Base-by-base conservation (phyloP, 306 rosid genomes). In the Malus fusca region DNA sequence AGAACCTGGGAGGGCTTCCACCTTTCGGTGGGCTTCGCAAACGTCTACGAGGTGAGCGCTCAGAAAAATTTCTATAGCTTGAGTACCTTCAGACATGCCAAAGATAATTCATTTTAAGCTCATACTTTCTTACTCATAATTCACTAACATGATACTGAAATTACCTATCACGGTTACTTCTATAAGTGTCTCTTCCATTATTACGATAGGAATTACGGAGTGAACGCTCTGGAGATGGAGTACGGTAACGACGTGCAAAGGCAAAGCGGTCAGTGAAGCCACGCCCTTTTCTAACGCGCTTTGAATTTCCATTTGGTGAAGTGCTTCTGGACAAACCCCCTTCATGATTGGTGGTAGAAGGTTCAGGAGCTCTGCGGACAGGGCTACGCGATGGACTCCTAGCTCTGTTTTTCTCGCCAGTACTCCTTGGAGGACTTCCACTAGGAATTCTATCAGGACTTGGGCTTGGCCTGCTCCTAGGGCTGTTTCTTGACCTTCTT, bases 261-360 rank as follows among this genome's bases (percentile, higher is more conserved):
- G 97, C 85, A 79, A 83, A 96, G 68, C 89, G 97, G 40, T 92
- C 96, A 63, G 97, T 96, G 80, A 96, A 96, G 78, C 99, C 99
- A 35, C 99, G 98, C 17, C 99, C 99, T 88, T 92, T 96, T 73
- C 96, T 90, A 62, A 92, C 69, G 26, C 98, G 98, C 88, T 89
- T 92, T 70, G 93, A 87, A 76, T 77, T 48, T 72, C 92, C 97
- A 88, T 88, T 81, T 77, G 97, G 97, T 44, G 97, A 88, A 69
- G 88, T 91, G 82, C 93, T 92, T 85, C 91, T 92, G 42, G 93
- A 83, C 73, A 85, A 60, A 55, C 79, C 78, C 80, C 53, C 88
- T 22, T 77, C 81, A 68, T 61, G 90, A 82, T 82, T 84, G 37
- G 90, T 48, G 40, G 86, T 80, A 68, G 85, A 77, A 74, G 84